Evolutionary conservation across 1,284 basidiomycete genomes (phyloP).

Genomic region (Heterobasidion irregulare): DNA sequence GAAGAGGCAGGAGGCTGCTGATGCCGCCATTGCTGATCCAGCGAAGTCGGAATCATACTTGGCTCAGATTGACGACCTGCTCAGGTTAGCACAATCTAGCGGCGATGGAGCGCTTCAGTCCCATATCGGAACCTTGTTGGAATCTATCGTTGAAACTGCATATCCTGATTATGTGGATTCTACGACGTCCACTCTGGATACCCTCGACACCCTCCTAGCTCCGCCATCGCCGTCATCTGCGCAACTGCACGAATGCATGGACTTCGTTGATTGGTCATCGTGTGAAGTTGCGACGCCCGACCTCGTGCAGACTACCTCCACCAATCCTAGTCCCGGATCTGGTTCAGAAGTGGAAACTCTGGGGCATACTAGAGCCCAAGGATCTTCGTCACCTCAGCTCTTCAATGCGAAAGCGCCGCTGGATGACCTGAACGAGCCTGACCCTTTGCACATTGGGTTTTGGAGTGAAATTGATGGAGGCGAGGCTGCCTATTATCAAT

Average conservation of each 20-base stretch:
- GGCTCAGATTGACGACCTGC: conserved; percentile 51
- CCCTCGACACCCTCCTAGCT: background rate
- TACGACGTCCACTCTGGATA: background rate
- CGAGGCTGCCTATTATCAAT: conserved; percentile 61
- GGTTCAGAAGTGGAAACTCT: conserved; percentile 34
- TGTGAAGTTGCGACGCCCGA: conserved; percentile 58
- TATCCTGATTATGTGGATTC: conserved; percentile 5
- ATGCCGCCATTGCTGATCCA: conserved; percentile 41
- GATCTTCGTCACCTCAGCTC: conserved; percentile 17
- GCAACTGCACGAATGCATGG: conserved; percentile 29
- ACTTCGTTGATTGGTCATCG: conserved; percentile 54
- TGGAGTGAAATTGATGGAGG: conserved; percentile 70
- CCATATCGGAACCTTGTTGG: too few species aligned
- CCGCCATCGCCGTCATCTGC: conserved; percentile 32
- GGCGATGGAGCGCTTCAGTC: too few species aligned
- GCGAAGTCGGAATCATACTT: conserved; percentile 60
- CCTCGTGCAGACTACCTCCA: conserved; percentile 57
- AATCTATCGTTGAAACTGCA: too few species aligned
- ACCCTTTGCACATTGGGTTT: conserved; percentile 48
- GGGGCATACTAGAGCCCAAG: conserved; percentile 27
- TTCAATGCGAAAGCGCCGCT: conserved; percentile 8
- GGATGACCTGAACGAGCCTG: conserved; percentile 23
- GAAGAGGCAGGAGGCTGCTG: conserved; percentile 46
- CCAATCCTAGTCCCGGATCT: conserved; percentile 70
- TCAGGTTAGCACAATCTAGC: too few species aligned